phyloP scores from a whole-genome alignment of 441 rosid species.

The Croton laevigatus region DNA sequence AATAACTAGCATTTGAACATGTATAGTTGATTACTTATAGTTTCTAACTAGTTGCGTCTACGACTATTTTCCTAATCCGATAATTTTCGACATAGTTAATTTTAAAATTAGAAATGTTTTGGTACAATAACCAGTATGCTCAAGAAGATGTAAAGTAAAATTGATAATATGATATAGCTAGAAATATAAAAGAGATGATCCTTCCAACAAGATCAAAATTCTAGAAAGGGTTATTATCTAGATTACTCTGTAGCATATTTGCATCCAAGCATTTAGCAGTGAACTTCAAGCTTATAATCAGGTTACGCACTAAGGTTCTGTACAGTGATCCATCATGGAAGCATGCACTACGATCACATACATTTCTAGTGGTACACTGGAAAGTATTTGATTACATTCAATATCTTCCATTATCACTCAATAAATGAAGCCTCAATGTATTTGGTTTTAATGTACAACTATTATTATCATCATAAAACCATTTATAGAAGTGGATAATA shows the following conservation, averaged over 20 bases:
- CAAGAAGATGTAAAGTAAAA: background rate
- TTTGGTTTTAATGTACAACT: background rate
- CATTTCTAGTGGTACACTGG: too few relatives aligned
- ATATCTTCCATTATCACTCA: too few relatives aligned
- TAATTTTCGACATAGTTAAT: background rate
- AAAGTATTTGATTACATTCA: too few relatives aligned
- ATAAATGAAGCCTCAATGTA: background rate
- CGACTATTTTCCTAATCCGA: background rate
- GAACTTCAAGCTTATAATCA: background rate
- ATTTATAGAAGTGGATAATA: background rate
- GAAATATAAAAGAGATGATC: background rate
- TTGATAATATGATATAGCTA: background rate
- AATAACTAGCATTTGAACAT: background rate
- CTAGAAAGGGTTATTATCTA: background rate
- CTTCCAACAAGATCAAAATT: background rate
- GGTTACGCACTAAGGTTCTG: background rate
- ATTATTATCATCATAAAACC: conserved; percentile 4
- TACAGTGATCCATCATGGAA: too few relatives aligned
- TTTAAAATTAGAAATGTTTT: background rate
- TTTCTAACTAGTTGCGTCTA: background rate
- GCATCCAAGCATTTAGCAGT: background rate
- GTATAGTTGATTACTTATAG: background rate
- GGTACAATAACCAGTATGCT: background rate
- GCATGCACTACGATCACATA: too few relatives aligned
- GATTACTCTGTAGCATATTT: background rate